Conservation (phyloP, 2,329 filamentous ascomycete species). For the Rasamsonia emersonii region DNA sequence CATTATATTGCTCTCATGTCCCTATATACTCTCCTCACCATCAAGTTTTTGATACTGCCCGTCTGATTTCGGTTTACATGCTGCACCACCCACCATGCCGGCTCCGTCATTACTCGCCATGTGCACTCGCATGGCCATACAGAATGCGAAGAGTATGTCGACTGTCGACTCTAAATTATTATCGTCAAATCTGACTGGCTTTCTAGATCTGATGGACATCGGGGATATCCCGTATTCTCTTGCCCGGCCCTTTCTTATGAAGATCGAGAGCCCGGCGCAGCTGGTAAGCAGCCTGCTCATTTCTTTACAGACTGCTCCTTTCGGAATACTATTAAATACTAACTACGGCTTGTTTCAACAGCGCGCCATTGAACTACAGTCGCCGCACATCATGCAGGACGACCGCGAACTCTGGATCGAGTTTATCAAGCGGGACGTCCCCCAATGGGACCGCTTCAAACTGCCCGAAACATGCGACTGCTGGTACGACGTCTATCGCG, state of each 20-base stretch:
- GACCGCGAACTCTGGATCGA: slow-evolving; percentile 67
- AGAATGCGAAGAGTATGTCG: slow-evolving; percentile 28
- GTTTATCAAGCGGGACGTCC: slow-evolving; percentile 72
- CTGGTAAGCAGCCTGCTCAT: slow-evolving; percentile 44
- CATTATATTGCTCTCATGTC: too few relatives aligned
- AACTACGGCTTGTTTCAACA: slow-evolving; percentile 13
- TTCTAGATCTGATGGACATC: slow-evolving; percentile 55
- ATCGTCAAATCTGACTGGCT: slow-evolving; percentile 2
- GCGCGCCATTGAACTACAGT: slow-evolving; percentile 60
- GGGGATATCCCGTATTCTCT: slow-evolving; percentile 61
- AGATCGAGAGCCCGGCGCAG: slow-evolving; percentile 64
- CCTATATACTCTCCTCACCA: too few relatives aligned
- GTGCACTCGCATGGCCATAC: slow-evolving; percentile 27
- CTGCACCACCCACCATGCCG: slow-evolving; percentile 24
- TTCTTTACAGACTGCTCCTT: background rate
- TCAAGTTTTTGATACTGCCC: too few relatives aligned
- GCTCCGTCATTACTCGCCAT: slow-evolving; percentile 27
- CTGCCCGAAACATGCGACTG: slow-evolving; percentile 57
- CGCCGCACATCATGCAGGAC: slow-evolving; percentile 64
- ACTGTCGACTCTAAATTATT: background rate
- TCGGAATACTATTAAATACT: slow-evolving; percentile 3
- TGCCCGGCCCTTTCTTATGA: slow-evolving; percentile 59
- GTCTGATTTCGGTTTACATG: too few relatives aligned
- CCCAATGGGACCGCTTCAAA: slow-evolving; percentile 56
- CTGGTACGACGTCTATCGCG: slow-evolving; percentile 72